Evolutionary conservation across 164 flowering plant species (phyloP).

Genomic region (Taxillus chinensis): DNA sequence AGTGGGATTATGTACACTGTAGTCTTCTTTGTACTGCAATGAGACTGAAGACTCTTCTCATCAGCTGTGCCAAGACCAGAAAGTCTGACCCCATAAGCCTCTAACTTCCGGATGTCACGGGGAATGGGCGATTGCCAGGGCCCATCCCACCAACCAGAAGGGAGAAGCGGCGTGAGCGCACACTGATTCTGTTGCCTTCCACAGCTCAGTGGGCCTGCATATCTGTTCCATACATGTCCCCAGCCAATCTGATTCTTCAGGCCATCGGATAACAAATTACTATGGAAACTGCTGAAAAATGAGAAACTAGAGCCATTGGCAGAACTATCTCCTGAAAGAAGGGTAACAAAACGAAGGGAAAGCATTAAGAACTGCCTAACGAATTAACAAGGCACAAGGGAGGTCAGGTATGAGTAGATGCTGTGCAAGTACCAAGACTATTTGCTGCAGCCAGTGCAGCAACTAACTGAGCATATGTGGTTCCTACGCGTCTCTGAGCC

Average conservation of each 20-base stretch:
- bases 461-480: conserved; percentile 90
- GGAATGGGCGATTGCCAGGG: conserved; percentile 84
- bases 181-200: conserved; percentile 62
- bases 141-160: conserved; percentile 98
- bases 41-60: conserved; percentile 38
- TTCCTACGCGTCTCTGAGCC: conserved; percentile 91
- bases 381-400: background rate
- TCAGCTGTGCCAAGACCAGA: conserved; percentile 59
- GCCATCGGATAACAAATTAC: conserved; percentile 60
- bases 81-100: conserved; percentile 54
- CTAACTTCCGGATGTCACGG: conserved; percentile 59
- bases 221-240: conserved; percentile 98
- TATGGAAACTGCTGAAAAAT: conserved; percentile 91
- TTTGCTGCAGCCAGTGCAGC: conserved; percentile 87
- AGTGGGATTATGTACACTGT: conserved; percentile 25
- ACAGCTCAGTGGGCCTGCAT: conserved; percentile 87
- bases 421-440: conserved; percentile 37
- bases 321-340: conserved; percentile 38
- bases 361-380: background rate
- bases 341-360: background rate
- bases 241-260: conserved; percentile 71
- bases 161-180: conserved; percentile 79
- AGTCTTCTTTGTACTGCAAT: conserved; percentile 43
- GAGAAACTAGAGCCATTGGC: conserved; percentile 31
- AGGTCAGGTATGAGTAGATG: background rate